Conservation (phyloP, 2,329 filamentous ascomycete species). For the Penicillium sp. region DNA sequence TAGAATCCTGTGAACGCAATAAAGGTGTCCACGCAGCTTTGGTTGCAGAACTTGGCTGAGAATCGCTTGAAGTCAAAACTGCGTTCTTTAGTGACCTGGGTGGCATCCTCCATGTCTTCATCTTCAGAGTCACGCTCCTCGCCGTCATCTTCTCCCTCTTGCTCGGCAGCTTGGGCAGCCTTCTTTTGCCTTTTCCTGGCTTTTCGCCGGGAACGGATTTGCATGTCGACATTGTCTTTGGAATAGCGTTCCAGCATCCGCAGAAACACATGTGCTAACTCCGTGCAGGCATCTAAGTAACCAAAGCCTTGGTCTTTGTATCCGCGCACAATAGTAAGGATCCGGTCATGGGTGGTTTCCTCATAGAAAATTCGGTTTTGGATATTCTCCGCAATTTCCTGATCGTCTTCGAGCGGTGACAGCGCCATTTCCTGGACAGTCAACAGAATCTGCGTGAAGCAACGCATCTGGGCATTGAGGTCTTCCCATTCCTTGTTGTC, state of each 20-base stretch:
- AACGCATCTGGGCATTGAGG: slow-evolving; percentile 82
- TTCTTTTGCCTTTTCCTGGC: slow-evolving; percentile 67
- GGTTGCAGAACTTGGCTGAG: slow-evolving; percentile 73
- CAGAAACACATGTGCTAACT: slow-evolving; percentile 86
- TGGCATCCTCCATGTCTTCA: slow-evolving; percentile 70
- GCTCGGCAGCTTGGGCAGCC: slow-evolving; percentile 38
- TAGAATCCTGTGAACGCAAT: slow-evolving; percentile 76
- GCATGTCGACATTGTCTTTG: slow-evolving; percentile 90
- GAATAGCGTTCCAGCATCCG: slow-evolving; percentile 90
- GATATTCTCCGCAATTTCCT: slow-evolving; percentile 97
- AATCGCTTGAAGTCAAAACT: slow-evolving; percentile 94
- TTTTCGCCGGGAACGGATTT: slow-evolving; percentile 77
- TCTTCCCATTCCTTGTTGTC: slow-evolving; percentile 87
- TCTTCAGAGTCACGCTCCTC: slow-evolving; percentile 60
- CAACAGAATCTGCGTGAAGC: slow-evolving; percentile 89
- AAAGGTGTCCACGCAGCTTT: slow-evolving; percentile 86
- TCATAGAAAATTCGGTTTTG: slow-evolving; percentile 98
- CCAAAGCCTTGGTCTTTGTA: slow-evolving; percentile 94
- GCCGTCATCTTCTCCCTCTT: slow-evolving; percentile 57
- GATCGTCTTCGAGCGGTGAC: slow-evolving; percentile 82
- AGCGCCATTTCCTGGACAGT: slow-evolving; percentile 91
- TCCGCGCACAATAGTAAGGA: slow-evolving; percentile 74
- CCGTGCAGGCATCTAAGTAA: slow-evolving; percentile 87
- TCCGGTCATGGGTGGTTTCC: slow-evolving; percentile 84
- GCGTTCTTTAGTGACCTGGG: slow-evolving; percentile 71